These are phyloP conservation scores for Achaetomium macrosporum DNA, from an alignment of 2,329 filamentous ascomycete genomes.

Conservation along the genomic window DNA sequence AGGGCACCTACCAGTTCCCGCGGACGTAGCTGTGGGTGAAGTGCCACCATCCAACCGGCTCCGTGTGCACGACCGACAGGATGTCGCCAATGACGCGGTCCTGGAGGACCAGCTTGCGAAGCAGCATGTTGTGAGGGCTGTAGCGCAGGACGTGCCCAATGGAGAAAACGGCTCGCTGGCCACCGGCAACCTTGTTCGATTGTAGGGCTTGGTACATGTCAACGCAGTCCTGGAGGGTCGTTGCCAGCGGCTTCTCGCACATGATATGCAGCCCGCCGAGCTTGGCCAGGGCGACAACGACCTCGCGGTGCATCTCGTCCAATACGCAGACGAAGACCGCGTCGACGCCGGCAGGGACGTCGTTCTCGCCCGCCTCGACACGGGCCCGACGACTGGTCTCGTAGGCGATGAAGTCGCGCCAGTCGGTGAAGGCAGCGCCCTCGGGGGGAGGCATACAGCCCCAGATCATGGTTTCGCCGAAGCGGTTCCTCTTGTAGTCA, in stretches of 20 bases:
- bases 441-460: constrained; percentile 41
- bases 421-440: constrained; percentile 66
- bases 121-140: constrained; percentile 82
- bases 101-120: constrained; percentile 71
- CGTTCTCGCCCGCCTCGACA: constrained; percentile 41
- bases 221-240: constrained; percentile 71
- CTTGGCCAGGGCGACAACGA: constrained; percentile 66
- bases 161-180: constrained; percentile 59
- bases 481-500: constrained; percentile 64
- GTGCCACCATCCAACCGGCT: constrained; percentile 96
- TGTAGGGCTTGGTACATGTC: constrained; percentile 60
- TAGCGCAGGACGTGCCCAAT: constrained; percentile 93
- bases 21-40: constrained; percentile 86
- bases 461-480: constrained; percentile 73
- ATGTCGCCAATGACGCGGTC: constrained; percentile 77
- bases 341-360: constrained; percentile 51
- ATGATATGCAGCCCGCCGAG: constrained; percentile 71
- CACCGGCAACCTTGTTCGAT: constrained; percentile 28
- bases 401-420: constrained; percentile 70
- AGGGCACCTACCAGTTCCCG: constrained; percentile 63
- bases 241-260: constrained; percentile 91
- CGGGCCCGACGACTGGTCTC: constrained; percentile 58
- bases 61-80: constrained; percentile 81
- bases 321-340: constrained; percentile 63
- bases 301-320: constrained; percentile 82